A percentile compares a stretch with the other conserved stretches of the same genome.
Evolutionary conservation across 371 early-diverging fungal species (phyloP).

Genomic region (Nematocida sp.): DNA sequence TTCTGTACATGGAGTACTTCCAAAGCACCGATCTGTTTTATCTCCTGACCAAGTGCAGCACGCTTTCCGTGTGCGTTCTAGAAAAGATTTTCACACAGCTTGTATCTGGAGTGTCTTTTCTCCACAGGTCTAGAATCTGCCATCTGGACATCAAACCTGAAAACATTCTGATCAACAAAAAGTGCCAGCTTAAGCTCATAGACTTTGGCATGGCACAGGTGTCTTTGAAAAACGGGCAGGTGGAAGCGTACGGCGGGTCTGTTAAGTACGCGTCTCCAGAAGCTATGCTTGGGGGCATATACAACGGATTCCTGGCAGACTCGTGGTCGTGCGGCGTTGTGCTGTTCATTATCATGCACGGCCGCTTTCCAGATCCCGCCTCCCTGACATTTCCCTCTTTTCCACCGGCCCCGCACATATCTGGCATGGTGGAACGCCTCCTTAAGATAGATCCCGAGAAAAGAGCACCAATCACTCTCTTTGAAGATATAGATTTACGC

Average conservation of each 20-base stretch:
- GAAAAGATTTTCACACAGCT: constrained; percentile 71
- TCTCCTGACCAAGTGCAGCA: neutral
- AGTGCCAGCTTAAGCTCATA: constrained; percentile 59
- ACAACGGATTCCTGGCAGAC: constrained; percentile 67
- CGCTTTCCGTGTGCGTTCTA: neutral
- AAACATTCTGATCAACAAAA: constrained; percentile 76
- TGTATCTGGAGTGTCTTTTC: constrained; percentile 75
- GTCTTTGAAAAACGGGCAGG: constrained; percentile 30
- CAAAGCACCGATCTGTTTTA: constrained; percentile 16
- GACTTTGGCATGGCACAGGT: constrained; percentile 64
- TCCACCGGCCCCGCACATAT: neutral
- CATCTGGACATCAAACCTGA: constrained; percentile 95
- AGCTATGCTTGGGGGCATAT: constrained; percentile 66
- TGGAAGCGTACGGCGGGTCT: constrained; percentile 64
- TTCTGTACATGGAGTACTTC: constrained; percentile 42
- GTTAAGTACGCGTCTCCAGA: constrained; percentile 70
- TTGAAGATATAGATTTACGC: neutral
- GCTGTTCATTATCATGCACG: constrained; percentile 66
- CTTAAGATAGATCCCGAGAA: constrained; percentile 16
- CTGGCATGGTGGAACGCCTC: neutral
- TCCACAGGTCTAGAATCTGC: constrained; percentile 83
- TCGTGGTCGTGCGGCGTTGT: constrained; percentile 69
- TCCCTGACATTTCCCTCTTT: neutral
- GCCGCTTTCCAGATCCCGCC: constrained; percentile 65
- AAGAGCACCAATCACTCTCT: constrained; percentile 37